Percentiles rank a stretch among this genome's conserved stretches.
These are phyloP conservation scores for Penicillium crustosum DNA, from an alignment of 2,329 filamentous ascomycete genomes.

Conservation along the genomic window DNA sequence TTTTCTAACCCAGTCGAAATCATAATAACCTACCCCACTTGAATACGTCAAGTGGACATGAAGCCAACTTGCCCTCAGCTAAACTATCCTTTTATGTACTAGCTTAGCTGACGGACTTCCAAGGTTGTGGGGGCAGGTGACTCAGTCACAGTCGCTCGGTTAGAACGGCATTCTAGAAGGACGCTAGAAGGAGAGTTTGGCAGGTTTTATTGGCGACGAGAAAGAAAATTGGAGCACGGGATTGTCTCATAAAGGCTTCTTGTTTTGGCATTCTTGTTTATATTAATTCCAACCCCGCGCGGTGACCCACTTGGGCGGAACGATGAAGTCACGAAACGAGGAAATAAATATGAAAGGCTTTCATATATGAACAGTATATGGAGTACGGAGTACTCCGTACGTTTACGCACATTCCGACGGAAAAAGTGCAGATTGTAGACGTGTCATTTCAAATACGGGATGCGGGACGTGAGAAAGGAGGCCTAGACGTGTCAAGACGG, in stretches of 20 bases:
- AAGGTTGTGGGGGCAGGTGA: constrained; percentile 8
- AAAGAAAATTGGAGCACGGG: not conserved
- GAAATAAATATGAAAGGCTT: not conserved
- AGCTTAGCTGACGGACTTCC: constrained; percentile 9
- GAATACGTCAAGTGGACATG: not conserved
- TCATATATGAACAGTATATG: no score
- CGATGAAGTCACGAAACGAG: not conserved
- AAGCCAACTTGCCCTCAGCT: not conserved
- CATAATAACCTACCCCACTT: not conserved
- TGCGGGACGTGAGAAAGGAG: not conserved
- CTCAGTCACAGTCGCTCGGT: constrained; percentile 2
- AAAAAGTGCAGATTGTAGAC: not conserved
- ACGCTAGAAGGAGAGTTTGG: constrained; percentile 22
- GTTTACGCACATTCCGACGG: not conserved
- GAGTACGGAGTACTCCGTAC: no score
- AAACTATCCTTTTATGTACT: not conserved
- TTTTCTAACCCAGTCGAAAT: not conserved
- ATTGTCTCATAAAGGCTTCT: not conserved
- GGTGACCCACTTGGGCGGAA: constrained; percentile 6
- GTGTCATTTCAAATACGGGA: not conserved
- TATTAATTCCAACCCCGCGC: not conserved
- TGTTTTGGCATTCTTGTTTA: constrained; percentile 6
- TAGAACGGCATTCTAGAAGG: constrained; percentile 25
- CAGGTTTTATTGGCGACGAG: constrained; percentile 11
- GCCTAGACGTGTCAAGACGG: constrained; percentile 8